Evolutionary conservation across 495 filamentous ascomycete genomes (phyloP), one percentile per base, ranked within the genome.

Genomic region (Thozetella sp.): DNA sequence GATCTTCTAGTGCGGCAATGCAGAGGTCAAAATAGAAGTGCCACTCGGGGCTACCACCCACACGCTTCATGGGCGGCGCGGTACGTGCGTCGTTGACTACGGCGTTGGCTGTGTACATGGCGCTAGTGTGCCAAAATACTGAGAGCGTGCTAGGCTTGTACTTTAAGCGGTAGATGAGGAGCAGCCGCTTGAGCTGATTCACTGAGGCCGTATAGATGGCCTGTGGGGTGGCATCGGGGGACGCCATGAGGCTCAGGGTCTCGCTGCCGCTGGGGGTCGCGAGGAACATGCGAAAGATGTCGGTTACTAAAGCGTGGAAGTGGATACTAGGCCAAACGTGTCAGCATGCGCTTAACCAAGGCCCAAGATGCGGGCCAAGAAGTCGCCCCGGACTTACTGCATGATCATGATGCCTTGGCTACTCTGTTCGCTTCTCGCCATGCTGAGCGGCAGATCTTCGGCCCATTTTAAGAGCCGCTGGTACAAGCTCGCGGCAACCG

Each of bases 61-160:
- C 15, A 6, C 15, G 6, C 6, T 15, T 15, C 6, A 6, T 37
- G 15, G 6, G 6, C 2, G 23, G 17, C 0, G 46, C 57, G 6
- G 25, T 37, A 3, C 25, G 6, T 17, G 25, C 11, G 10, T 62
- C 51, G 48, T 26, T 46, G 13, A 72, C 27, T 57, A 69, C 59
- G 12, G 64, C 64, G 50, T 72, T 69, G 20, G 65, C 62, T 34
- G 69, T 58, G 50, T 72, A 72, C 27, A 67, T 54, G 37, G 65
- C 61, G 2, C 64, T 64, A 6, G 62, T 69, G 30, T 72, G 67
- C 64, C 69, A 72, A 6, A 72, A 60, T 2, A 67, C 62, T 6
- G 67, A 67, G 50, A 64, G 63, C 3, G 63, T 56, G 13, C 64
- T 62, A 22, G 22, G 57, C 9, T 46, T 51, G 26, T 50, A 63